Evolutionary conservation across 2,329 filamentous ascomycete species (phyloP).

Genomic region (Phialophora macrospora): DNA sequence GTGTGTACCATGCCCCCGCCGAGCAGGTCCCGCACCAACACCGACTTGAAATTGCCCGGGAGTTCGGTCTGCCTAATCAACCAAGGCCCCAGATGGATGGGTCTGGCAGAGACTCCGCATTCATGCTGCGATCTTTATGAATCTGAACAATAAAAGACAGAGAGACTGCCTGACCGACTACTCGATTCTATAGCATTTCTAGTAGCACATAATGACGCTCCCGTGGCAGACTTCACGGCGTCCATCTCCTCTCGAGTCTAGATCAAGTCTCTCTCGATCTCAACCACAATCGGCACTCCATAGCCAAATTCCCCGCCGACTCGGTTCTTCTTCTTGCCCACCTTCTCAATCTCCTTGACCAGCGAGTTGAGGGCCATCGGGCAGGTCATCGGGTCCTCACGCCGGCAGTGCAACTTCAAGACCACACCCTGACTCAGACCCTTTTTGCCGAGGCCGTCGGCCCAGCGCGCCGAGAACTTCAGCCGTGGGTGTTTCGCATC

Average conservation of each 20-base stretch:
- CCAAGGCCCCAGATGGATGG: no score
- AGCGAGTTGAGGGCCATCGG: constrained; percentile 41
- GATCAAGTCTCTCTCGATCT: constrained; percentile 30
- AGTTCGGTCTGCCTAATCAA: no score
- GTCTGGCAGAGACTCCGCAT: not conserved
- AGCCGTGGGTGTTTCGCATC: constrained; percentile 40
- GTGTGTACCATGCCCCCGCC: no score
- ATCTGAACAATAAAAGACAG: not conserved
- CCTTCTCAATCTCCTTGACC: constrained; percentile 43
- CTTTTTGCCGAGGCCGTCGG: constrained; percentile 43
- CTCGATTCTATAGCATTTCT: not conserved
- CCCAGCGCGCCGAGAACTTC: constrained; percentile 41
- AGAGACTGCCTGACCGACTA: not conserved
- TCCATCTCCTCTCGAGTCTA: not conserved
- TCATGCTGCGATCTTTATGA: not conserved
- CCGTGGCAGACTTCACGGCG: not conserved
- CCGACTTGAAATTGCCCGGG: no score
- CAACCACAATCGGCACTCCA: constrained; percentile 34
- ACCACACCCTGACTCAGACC: constrained; percentile 42
- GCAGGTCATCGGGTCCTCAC: constrained; percentile 28
- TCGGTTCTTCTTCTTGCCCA: constrained; percentile 48
- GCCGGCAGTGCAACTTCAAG: constrained; percentile 37
- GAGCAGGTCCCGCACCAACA: no score
- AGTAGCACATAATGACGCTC: not conserved
- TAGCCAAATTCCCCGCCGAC: constrained; percentile 42